Evolutionary conservation across 306 rosid genomes (phyloP), one percentile per base, ranked within the genome.

Genomic region (Cotoneaster glaucophyllus): DNA sequence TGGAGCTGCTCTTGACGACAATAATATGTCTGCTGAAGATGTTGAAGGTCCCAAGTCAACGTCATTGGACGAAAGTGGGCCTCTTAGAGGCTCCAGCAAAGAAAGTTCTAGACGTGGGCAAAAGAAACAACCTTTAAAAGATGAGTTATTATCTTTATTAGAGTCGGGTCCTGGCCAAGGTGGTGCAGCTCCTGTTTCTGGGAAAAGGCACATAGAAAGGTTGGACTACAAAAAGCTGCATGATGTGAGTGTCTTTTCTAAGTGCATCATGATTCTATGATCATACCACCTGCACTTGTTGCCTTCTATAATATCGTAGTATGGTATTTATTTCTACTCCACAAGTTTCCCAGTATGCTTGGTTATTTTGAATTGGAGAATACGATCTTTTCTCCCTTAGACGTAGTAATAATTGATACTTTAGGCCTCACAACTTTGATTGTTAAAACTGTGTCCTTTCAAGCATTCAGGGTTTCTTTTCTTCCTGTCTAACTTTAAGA

Each of bases 171-270:
- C 81, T 70, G 85, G 78, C 58, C 84, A 83, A 82, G 97, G 82
- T 81, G 89, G 75, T 65, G 74, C 70, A 75, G 59, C 83, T 63
- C 89, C 84, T 74, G 81, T 78, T 80, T 82, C 86, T 52, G 88
- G 85, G 70, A 90, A 76, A 81, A 88, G 99, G 67, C 81, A 80
- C 3, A 77, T 88, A 70, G 96, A 88, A 79, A 90, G 96, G 82
- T 75, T 96, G 93, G 98, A 96, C 93, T 96, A 96, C 88, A 88
- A 92, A 84, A 92, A 76, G 87, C 88, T 92, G 79, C 91, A 92
- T 87, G 99, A 96, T 77, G 99, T 96, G 84, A 96, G 98, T 96
- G 81, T 76, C 71, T 52, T 80, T 81, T 79, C 62, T 24, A 73
- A 58, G 52, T 81, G 63, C 28, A 74, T 26, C 75, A 72, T 44